A percentile compares a stretch with the other conserved stretches of the same genome.
These are phyloP conservation scores for Pseudocohnilembus persalinus DNA, from an alignment of 169 alveolate species.

Conservation along the genomic window DNA sequence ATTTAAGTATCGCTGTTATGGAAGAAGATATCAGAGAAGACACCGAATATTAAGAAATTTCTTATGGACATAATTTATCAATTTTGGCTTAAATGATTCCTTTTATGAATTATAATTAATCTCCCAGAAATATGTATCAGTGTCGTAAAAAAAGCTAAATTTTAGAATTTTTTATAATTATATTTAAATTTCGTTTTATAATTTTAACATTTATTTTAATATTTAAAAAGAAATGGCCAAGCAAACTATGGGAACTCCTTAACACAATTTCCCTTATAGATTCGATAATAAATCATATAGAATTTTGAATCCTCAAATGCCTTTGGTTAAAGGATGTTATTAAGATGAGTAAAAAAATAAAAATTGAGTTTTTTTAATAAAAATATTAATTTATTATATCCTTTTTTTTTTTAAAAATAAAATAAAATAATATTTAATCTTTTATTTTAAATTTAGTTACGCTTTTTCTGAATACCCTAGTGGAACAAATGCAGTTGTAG, in stretches of 20 bases:
- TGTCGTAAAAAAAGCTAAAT: conserved; percentile 72
- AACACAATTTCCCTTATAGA: conserved; percentile 94
- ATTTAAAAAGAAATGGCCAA: conserved; percentile 97
- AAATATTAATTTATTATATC: too few relatives aligned
- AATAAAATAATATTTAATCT: too few relatives aligned
- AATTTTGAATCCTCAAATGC: conserved; percentile 96
- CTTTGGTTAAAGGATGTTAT: conserved; percentile 95
- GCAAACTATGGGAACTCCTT: conserved; percentile 99
- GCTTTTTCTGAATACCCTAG: conserved; percentile 97
- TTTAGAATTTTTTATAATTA: too few relatives aligned
- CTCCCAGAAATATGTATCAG: conserved; percentile 99
- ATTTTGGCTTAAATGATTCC: conserved; percentile 97
- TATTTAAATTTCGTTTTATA: not conserved
- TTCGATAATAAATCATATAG: conserved; percentile 95
- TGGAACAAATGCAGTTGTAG: conserved; percentile 99
- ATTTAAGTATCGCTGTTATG: conserved; percentile 91
- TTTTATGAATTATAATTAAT: conserved; percentile 98
- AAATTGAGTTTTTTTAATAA: too few relatives aligned
- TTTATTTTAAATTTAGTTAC: conserved; percentile 40
- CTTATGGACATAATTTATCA: conserved; percentile 95
- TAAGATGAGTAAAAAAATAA: conserved; percentile 60
- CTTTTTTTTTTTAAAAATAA: too few relatives aligned
- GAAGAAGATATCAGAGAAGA: conserved; percentile 81
- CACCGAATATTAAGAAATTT: conserved; percentile 95
- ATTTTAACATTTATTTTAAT: conserved; percentile 30